A percentile compares a stretch with the other conserved stretches of the same genome.
phyloP scores from a whole-genome alignment of 441 rosid species.

The Pelargonium fulgidum region DNA sequence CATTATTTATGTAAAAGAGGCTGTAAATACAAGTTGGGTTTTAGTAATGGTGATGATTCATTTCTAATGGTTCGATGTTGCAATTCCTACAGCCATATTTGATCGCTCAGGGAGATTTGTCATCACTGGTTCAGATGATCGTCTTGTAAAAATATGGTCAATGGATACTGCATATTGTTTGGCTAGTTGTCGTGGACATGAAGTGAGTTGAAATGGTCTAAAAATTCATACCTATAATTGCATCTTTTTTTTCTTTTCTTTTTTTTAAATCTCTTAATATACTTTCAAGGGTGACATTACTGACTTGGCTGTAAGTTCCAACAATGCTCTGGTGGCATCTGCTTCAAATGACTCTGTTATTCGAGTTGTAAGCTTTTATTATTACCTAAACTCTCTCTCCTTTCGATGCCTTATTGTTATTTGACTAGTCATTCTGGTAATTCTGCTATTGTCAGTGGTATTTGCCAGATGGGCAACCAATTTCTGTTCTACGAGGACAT shows the following conservation, averaged over 20 bases:
- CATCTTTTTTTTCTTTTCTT: constrained; percentile 15
- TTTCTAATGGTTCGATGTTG: constrained; percentile 30
- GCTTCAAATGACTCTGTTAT: constrained; percentile 93
- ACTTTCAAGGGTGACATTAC: constrained; percentile 89
- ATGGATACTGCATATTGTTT: constrained; percentile 99
- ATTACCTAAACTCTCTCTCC: constrained; percentile 13
- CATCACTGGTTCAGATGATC: constrained; percentile 97
- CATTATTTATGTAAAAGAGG: background rate
- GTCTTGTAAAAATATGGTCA: constrained; percentile 98
- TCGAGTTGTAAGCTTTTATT: constrained; percentile 67
- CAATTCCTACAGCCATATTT: constrained; percentile 57
- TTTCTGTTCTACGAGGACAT: constrained; percentile 91
- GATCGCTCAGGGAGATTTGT: constrained; percentile 97
- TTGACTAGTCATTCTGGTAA: constrained; percentile 17
- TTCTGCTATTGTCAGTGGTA: constrained; percentile 69
- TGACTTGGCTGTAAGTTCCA: constrained; percentile 93
- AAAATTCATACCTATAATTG: constrained; percentile 18
- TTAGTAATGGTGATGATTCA: constrained; percentile 1
- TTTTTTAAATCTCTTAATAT: constrained; percentile 18
- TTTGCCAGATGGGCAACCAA: constrained; percentile 93
- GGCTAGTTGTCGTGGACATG: constrained; percentile 99
- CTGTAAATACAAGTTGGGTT: background rate
- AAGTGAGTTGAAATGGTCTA: constrained; percentile 52
- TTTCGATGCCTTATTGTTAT: background rate
- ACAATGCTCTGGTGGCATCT: constrained; percentile 89